Percentiles rank a stretch among this genome's conserved stretches.
phyloP scores from a whole-genome alignment of 2,329 filamentous ascomycete species.

The Dactylonectria macrodidyma region DNA sequence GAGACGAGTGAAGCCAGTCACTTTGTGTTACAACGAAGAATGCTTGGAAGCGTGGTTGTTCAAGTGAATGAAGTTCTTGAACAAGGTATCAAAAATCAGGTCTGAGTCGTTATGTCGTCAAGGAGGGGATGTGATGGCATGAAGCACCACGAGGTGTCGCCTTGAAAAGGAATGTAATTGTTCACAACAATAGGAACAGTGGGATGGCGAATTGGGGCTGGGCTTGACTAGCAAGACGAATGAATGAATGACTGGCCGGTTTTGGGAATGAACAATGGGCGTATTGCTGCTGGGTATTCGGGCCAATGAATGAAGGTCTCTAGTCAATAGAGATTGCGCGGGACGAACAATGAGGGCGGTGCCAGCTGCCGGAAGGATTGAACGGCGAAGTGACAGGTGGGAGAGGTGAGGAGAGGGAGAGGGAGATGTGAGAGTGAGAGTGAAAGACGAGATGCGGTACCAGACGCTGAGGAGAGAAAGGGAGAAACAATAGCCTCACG shows the following conservation, averaged over 20 bases:
- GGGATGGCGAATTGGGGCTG: neutral
- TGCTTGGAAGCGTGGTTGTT: neutral
- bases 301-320: slow-evolving; percentile 17
- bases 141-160: neutral
- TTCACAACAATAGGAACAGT: neutral
- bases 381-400: slow-evolving; percentile 45
- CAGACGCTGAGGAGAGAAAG: slow-evolving; percentile 44
- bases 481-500: slow-evolving; percentile 34
- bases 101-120: slow-evolving; percentile 6
- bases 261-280: slow-evolving; percentile 19
- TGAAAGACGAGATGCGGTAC: slow-evolving; percentile 29
- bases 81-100: neutral
- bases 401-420: neutral
- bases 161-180: neutral
- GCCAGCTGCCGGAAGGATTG: slow-evolving; percentile 54
- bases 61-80: neutral
- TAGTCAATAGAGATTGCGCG: slow-evolving; percentile 33
- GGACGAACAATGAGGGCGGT: slow-evolving; percentile 38
- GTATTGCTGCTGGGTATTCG: slow-evolving; percentile 6
- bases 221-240: slow-evolving; percentile 1
- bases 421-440: slow-evolving; percentile 17
- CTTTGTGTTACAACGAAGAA: neutral
- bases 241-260: slow-evolving; percentile 22
- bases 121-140: slow-evolving; percentile 1
- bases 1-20: slow-evolving; percentile 9